These are phyloP conservation scores for Xylaria sp. DNA, from an alignment of 2,329 filamentous ascomycete species.

Conservation along the genomic window DNA sequence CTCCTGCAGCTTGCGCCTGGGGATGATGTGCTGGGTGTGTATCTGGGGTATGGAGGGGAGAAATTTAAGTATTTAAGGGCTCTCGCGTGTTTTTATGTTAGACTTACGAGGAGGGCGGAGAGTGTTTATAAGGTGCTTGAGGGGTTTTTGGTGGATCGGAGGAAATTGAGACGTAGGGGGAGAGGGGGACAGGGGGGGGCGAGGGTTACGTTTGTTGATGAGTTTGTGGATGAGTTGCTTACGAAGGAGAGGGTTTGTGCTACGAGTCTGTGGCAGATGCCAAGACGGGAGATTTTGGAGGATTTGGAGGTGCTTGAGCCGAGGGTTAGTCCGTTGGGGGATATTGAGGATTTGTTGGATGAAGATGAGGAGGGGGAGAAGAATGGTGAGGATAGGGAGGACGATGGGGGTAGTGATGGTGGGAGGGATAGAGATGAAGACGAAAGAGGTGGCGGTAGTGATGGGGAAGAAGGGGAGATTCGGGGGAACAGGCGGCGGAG, in stretches of 20 bases:
- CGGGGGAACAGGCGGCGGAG: constrained; percentile 10
- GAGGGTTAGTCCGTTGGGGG: constrained; percentile 83
- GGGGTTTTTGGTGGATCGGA: constrained; percentile 80
- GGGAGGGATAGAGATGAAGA: no score
- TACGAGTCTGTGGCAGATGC: constrained; percentile 92
- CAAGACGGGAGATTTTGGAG: constrained; percentile 82
- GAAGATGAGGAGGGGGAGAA: constrained; percentile 61
- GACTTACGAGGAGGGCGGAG: constrained; percentile 83
- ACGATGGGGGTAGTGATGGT: neutral
- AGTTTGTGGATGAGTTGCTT: constrained; percentile 92
- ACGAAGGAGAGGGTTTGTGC: constrained; percentile 90
- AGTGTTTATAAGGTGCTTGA: constrained; percentile 85
- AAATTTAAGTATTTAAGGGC: constrained; percentile 89
- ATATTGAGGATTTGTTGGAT: constrained; percentile 77
- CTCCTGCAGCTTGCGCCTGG: constrained; percentile 87
- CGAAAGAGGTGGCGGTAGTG: no score
- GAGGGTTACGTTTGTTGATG: constrained; percentile 82
- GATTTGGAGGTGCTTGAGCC: constrained; percentile 90
- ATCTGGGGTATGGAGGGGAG: constrained; percentile 79
- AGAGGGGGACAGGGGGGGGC: constrained; percentile 80
- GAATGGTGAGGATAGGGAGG: constrained; percentile 58
- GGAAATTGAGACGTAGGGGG: no score
- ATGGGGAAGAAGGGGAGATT: constrained; percentile 38
- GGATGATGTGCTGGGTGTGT: constrained; percentile 81
- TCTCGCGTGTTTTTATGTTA: constrained; percentile 91